Base-by-base conservation (phyloP, 2,329 filamentous ascomycete species). In the Colletotrichum plurivorum region DNA sequence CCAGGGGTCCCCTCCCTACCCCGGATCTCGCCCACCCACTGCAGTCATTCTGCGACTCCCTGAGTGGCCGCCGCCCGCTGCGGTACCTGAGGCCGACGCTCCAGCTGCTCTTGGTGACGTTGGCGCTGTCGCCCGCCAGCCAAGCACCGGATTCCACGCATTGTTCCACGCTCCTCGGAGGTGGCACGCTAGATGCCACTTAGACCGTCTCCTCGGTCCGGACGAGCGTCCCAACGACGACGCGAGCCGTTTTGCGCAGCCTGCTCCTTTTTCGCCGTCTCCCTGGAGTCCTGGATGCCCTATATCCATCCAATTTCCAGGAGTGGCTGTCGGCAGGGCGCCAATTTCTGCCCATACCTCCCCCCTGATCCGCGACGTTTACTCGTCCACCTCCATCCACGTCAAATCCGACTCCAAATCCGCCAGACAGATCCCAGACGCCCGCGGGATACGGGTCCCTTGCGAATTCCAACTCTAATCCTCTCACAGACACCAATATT, bases 381-480 rank as follows among this genome's bases (percentile, higher is more conserved):
- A 18, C 51, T 16, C 20, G 25, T 31, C 22, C n/a, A 53, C 20
- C 16, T 10, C 25, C 20, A 25, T 22, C 15, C 52, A 51, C 45
- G 13, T 39, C 48, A 61, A 18, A 36, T 58, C 20, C 39, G 43
- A 27, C 41, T 45, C 36, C 20, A 59, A 15, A 27, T 48, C 56
- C 41, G 51, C 31, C 63, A 27, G 45, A 20, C 45, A 43, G 55
- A 60, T 66, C 62, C 55, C 62, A 31, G 66, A 60, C 12, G 5
- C 20, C 46, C 13, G 18, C 45, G 8, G 45, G 39, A 41, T 54
- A 15, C 31, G 66, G 43, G 46, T 20, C 48, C 61, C 66, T 66
- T 58, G 48, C 31, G 54, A 56, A 60, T 56, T 41, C 49, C 51
- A 69, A 69, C 61, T 69, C 45, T 66, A 60, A 52, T 36, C 7